These are phyloP conservation scores for Jaminaea rosea DNA, from an alignment of 1,284 basidiomycete genomes.

Conservation along the genomic window DNA sequence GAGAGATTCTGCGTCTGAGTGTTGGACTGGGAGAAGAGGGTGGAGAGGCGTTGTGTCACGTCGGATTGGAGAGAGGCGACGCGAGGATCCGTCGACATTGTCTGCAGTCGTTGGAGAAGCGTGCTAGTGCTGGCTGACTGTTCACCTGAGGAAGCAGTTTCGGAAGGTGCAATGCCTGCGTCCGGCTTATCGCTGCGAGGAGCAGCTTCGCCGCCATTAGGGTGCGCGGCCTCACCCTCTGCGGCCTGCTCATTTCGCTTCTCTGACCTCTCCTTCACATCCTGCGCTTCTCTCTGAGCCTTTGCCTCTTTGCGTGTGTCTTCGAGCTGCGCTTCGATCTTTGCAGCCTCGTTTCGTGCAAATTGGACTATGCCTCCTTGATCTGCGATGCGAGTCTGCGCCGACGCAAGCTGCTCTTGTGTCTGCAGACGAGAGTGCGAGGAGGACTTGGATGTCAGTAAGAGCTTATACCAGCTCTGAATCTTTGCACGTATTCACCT, in stretches of 20 bases:
- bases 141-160: neutral
- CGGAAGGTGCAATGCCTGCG: neutral
- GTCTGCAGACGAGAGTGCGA: constrained; percentile 11
- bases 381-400: constrained; percentile 25
- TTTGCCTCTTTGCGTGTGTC: constrained; percentile 16
- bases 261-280: neutral
- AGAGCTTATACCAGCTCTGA: constrained; percentile 49
- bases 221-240: neutral
- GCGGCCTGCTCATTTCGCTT: neutral
- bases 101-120: neutral
- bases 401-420: constrained; percentile 20
- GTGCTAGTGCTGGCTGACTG: neutral
- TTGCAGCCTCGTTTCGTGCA: constrained; percentile 24
- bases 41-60: neutral
- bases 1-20: neutral
- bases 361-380: constrained; percentile 33
- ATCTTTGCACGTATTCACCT: constrained; percentile 11
- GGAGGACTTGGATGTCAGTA: constrained; percentile 63
- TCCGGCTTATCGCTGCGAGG: too few species aligned
- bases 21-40: neutral
- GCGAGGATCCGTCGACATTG: neutral
- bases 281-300: neutral
- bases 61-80: neutral
- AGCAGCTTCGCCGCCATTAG: neutral
- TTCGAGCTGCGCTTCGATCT: constrained; percentile 30